These are phyloP conservation scores for Kodamaea lidongshanica DNA, from an alignment of 805 yeast genomes.

Conservation along the genomic window DNA sequence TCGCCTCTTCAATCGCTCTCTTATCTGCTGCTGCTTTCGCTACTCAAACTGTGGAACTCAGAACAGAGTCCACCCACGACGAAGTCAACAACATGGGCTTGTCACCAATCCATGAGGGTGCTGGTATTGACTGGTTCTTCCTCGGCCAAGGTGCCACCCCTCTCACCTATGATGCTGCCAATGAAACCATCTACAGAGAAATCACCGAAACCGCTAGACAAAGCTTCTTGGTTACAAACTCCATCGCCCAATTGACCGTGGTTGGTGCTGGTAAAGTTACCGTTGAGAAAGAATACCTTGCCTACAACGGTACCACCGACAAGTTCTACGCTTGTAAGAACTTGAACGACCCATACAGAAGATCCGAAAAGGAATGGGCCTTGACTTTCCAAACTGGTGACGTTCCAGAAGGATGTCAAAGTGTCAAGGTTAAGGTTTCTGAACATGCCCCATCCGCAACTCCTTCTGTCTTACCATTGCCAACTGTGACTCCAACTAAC, in stretches of 20 bases:
- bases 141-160: slow-evolving; percentile 17
- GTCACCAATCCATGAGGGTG: slow-evolving; percentile 34
- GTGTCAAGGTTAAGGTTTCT: slow-evolving; percentile 11
- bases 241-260: slow-evolving; percentile 11
- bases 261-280: slow-evolving; percentile 4
- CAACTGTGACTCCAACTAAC: slow-evolving; percentile 1
- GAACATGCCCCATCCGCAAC: too few relatives aligned
- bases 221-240: slow-evolving; percentile 2
- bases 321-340: slow-evolving; percentile 38
- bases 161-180: slow-evolving; percentile 16
- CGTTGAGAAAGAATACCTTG: slow-evolving; percentile 17
- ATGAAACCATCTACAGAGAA: neutral
- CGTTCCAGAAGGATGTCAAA: slow-evolving; percentile 19
- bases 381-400: slow-evolving; percentile 21
- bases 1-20: slow-evolving; percentile 6
- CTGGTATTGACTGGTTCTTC: slow-evolving; percentile 38
- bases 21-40: slow-evolving; percentile 5
- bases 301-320: slow-evolving; percentile 22
- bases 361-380: slow-evolving; percentile 20
- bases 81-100: slow-evolving; percentile 7
- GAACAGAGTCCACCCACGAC: slow-evolving; percentile 2
- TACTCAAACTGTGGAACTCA: slow-evolving; percentile 5
- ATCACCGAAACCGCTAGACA: neutral
- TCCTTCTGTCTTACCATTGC: too few relatives aligned
- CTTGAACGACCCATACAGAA: slow-evolving; percentile 40